Base-by-base conservation (phyloP, 805 yeast genomes). In the Kodamaea fukazawae region DNA sequence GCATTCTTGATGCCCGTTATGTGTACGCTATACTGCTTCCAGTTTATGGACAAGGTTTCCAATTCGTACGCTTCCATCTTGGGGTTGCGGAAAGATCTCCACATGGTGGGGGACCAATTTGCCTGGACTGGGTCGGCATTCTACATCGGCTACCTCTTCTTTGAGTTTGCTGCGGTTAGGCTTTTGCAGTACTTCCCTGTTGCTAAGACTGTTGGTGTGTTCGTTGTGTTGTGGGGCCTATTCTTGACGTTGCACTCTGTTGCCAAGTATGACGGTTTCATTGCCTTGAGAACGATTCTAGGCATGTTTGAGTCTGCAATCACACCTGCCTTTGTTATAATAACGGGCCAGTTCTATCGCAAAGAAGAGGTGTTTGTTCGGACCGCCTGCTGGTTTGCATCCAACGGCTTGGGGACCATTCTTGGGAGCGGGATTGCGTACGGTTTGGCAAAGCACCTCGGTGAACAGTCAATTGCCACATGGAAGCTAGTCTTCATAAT, bases 401-500 rank as follows among this genome's bases (percentile, higher is more conserved):
- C 56, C 27, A 57, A 57, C 40, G 71, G 72, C 9, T 11, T 62
- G 11, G 72, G 71, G 7, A 49, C 67, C 17, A 58, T 75, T 17
- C 35, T 77, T 23, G 78, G 81, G 11, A 48, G 57, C 22, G 70
- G 73, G 20, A 72, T 81, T 42, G 79, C 85, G 1, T 79, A 78
- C 49, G 83, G 81, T 11, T 51, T 75, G 40, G 34, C 37, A 20
- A 23, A 23, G 12, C 36, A 46, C 26, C 58, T 67, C 43, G 45
- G 44, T 6, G 63, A 72, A 48, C 61, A 55, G 10, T 11, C 35
- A 7, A 58, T 79, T 4, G 65, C 58, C 2, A 67, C 81, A 3
- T 85, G 90, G 90, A 78, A 75, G 51, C 54, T 78, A n/a, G 56
- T 81, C 2, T 84, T 73, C 53, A 61, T 84, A 34, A 65, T 81